Evolutionary conservation across 768 basidiomycete genomes (phyloP).

Genomic region (Tricholoma matsutake): DNA sequence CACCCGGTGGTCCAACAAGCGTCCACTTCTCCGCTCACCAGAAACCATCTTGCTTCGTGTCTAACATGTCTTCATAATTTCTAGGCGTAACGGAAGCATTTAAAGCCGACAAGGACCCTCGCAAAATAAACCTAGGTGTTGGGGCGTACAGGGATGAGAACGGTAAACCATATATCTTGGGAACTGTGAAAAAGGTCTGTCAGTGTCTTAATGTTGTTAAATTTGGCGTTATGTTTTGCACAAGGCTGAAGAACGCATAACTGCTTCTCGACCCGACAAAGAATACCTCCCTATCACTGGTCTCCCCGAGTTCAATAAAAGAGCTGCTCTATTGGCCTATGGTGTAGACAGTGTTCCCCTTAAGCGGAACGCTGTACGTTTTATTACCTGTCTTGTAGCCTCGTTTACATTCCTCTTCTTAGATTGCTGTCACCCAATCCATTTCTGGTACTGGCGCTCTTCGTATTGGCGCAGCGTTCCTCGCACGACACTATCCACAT

Average conservation of each 20-base stretch:
- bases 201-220: background rate
- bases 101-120: slow-evolving; percentile 89
- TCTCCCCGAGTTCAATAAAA: slow-evolving; percentile 78
- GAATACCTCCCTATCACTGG: slow-evolving; percentile 98
- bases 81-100: slow-evolving; percentile 92
- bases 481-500: slow-evolving; percentile 85
- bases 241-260: slow-evolving; percentile 76
- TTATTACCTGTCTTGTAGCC: background rate
- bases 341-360: slow-evolving; percentile 76
- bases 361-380: slow-evolving; percentile 66
- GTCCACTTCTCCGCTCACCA: background rate
- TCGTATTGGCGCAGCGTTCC: slow-evolving; percentile 90
- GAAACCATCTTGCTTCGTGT: background rate
- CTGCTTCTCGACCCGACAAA: slow-evolving; percentile 72
- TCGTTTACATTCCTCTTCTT: slow-evolving; percentile 10
- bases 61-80: background rate
- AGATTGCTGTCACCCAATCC: slow-evolving; percentile 88
- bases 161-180: slow-evolving; percentile 94
- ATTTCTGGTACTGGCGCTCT: slow-evolving; percentile 98
- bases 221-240: slow-evolving; percentile 7
- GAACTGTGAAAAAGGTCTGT: slow-evolving; percentile 79
- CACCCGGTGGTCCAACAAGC: background rate
- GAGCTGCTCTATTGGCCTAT: slow-evolving; percentile 88
- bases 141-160: slow-evolving; percentile 93
- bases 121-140: slow-evolving; percentile 97